phyloP scores from a whole-genome alignment of 2,329 filamentous ascomycete genomes.

The Fusarium sacchari region DNA sequence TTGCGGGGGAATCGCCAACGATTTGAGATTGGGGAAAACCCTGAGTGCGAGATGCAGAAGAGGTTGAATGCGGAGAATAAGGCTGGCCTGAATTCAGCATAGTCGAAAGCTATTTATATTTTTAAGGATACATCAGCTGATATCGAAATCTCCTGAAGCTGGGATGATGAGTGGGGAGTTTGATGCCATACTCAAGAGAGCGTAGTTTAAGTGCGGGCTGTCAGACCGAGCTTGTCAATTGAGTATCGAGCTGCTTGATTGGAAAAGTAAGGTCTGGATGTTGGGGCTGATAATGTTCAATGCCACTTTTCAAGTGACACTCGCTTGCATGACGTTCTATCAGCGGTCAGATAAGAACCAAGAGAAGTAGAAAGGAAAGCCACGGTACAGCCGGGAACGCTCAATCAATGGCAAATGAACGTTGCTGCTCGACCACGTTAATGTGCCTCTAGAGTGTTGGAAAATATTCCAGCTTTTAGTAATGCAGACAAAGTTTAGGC shows the following conservation, averaged over 20 bases:
- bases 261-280: rapidly evolving
- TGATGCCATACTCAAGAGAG: neutral
- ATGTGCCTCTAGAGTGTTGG: rapidly evolving
- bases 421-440: rapidly evolving
- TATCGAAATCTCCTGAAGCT: neutral
- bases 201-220: neutral
- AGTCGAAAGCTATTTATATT: neutral
- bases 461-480: rapidly evolving
- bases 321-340: neutral
- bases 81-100: neutral
- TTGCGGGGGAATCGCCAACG: neutral
- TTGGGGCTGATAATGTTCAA: neutral
- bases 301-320: rapidly evolving
- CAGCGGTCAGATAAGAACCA: neutral
- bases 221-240: neutral
- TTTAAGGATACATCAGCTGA: neutral
- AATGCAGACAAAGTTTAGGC: neutral
- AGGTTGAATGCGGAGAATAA: neutral
- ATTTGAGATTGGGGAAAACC: neutral
- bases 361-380: rapidly evolving
- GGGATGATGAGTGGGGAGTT: neutral
- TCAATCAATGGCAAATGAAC: neutral
- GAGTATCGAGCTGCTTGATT: neutral
- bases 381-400: neutral
- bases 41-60: neutral